Evolutionary conservation across 2,329 filamentous ascomycete species (phyloP), one percentile per base, ranked within the genome.

Genomic region (Aspergillus vadensis): DNA sequence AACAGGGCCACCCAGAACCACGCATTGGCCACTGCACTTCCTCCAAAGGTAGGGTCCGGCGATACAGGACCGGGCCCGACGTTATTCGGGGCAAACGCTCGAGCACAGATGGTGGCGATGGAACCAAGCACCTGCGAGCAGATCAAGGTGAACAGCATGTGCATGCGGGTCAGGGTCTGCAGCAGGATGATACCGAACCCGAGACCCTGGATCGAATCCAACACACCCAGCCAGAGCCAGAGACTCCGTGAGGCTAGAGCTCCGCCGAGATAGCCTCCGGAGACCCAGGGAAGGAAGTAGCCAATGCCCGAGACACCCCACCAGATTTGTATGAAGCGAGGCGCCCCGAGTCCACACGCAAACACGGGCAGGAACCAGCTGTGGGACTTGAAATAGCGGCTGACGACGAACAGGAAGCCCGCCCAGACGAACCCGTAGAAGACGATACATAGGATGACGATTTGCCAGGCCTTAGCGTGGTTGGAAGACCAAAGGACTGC

Each of bases 331-430:
- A 82, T 82, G 86, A 86, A 89, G 63, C 86, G 79, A 2, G 87
- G 87, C 3, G 86, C 85, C 2, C 74, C 85, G 10, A 89, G 81
- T 10, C 86, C 86, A 61, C 88, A 85, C 51, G 86, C 86, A 65
- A 89, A 88, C 57, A 89, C 82, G n/a, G 86, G 86, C 2, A 89
- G 75, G 65, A 88, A 83, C 87, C 87, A 89, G 52, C 81, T 84
- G 72, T 89, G 86, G 14, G 80, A 80, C 63, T 82, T 82, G 23
- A 83, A 84, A 19, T 87, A 77, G 56, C 76, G 72, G 10, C 79
- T 81, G 65, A 88, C 83, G 58, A 85, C 68, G 23, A 71, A 69
- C 8, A 76, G 65, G 44, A 75, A 61, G 30, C 49, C 65, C 30
- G 79, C 77, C 87, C 87, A 89, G 48, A 88, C 75, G 25, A 85